These are phyloP conservation scores for Phyllosticta paracitricarpa DNA, from an alignment of 2,329 filamentous ascomycete genomes.

Conservation along the genomic window DNA sequence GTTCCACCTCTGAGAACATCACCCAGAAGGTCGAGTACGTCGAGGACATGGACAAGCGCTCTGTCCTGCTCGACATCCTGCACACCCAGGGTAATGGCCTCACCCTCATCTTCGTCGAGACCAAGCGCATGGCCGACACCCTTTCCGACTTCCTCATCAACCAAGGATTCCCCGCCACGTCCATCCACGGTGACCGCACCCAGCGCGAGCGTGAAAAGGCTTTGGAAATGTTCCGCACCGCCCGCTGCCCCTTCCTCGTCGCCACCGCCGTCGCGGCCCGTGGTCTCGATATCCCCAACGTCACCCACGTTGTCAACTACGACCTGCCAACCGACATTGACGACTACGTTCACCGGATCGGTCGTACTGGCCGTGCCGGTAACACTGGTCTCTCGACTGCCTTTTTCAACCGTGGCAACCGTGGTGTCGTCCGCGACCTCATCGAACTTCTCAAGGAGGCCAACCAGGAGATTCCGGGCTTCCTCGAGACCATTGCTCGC, in stretches of 20 bases:
- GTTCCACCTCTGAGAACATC: constrained; percentile 99
- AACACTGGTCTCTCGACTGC: constrained; percentile 98
- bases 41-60: constrained; percentile 94
- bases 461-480: constrained; percentile 88
- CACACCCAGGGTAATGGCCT: constrained; percentile 85
- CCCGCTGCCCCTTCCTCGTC: constrained; percentile 89
- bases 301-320: constrained; percentile 97
- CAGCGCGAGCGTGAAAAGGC: constrained; percentile 98
- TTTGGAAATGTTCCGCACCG: constrained; percentile 94
- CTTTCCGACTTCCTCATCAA: constrained; percentile 98
- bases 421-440: constrained; percentile 91
- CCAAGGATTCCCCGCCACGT: constrained; percentile 95
- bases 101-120: constrained; percentile 97
- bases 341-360: constrained; percentile 97
- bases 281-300: constrained; percentile 82
- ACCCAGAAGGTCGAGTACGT: constrained; percentile 98
- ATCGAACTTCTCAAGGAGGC: constrained; percentile 98
- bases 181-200: constrained; percentile 96
- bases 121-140: constrained; percentile 98
- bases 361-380: constrained; percentile 98
- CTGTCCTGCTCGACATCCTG: constrained; percentile 91
- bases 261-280: constrained; percentile 91
- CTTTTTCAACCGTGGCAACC: constrained; percentile 99
- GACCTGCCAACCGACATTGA: constrained; percentile 98
- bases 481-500: constrained; percentile 94